Percentiles rank a stretch among this genome's conserved stretches.
These are phyloP conservation scores for Candida alai DNA, from an alignment of 805 yeast species.

Conservation along the genomic window DNA sequence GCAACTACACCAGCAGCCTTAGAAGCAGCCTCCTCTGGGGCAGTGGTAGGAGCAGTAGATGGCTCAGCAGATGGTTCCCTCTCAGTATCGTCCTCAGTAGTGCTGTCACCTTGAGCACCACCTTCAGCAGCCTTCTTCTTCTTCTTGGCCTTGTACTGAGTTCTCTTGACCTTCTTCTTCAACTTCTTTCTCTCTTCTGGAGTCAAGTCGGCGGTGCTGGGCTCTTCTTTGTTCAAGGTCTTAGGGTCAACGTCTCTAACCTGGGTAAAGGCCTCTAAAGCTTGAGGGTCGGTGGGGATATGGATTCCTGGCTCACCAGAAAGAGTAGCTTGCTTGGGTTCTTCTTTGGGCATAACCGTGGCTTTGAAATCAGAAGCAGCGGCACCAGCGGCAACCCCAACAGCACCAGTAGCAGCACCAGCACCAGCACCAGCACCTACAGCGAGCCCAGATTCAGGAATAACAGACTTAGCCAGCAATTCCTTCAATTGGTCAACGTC, in stretches of 20 bases:
- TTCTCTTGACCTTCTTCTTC: slow-evolving; percentile 43
- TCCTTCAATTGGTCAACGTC: slow-evolving; percentile 30
- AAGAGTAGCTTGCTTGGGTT: slow-evolving; percentile 33
- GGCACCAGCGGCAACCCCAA: too few species aligned
- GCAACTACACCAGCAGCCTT: slow-evolving; percentile 11
- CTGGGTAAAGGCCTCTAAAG: slow-evolving; percentile 63
- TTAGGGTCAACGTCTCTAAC: slow-evolving; percentile 46
- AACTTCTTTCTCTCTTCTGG: slow-evolving; percentile 39
- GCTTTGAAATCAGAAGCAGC: slow-evolving; percentile 19
- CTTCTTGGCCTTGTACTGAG: slow-evolving; percentile 40
- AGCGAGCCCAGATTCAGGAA: slow-evolving; percentile 31
- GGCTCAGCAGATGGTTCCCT: slow-evolving; percentile 21
- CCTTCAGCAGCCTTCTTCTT: slow-evolving; percentile 22
- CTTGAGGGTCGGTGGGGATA: slow-evolving; percentile 58
- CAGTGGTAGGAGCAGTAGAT: slow-evolving; percentile 7
- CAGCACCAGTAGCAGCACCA: slow-evolving; percentile 9
- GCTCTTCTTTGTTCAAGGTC: slow-evolving; percentile 44
- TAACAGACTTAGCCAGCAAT: slow-evolving; percentile 16
- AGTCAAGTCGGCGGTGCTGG: slow-evolving; percentile 18
- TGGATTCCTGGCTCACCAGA: slow-evolving; percentile 73
- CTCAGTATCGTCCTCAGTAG: slow-evolving; percentile 15
- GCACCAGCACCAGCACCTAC: slow-evolving; percentile 53
- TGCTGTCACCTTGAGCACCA: slow-evolving; percentile 10
- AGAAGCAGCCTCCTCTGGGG: slow-evolving; percentile 9
- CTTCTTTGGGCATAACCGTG: slow-evolving; percentile 35